A percentile compares a stretch with the other conserved stretches of the same genome.
Evolutionary conservation across 2,329 filamentous ascomycete genomes (phyloP).

Genomic region (Podosphaera aphanis): DNA sequence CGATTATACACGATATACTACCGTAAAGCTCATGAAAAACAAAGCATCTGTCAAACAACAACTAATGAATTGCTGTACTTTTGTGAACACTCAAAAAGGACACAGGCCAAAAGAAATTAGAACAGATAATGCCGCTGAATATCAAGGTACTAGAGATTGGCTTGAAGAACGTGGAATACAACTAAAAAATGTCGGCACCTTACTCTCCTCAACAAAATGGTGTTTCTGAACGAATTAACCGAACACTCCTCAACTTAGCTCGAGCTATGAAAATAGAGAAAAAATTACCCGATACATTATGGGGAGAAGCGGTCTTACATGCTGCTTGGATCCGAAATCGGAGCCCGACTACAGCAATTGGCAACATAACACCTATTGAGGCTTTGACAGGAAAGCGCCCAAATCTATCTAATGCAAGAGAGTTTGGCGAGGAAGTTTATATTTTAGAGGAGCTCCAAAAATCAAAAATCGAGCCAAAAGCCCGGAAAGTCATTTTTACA

Average conservation of each 20-base stretch:
- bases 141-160: neutral
- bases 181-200: neutral
- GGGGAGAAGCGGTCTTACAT: conserved; percentile 1
- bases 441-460: neutral
- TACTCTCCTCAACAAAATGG: conserved; percentile 1
- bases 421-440: neutral
- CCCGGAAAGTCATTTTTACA: neutral
- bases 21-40: neutral
- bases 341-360: neutral
- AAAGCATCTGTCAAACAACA: neutral
- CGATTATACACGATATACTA: neutral
- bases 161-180: neutral
- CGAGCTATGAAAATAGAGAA: neutral
- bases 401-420: neutral
- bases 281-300: neutral
- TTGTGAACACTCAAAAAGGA: neutral
- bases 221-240: neutral
- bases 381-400: neutral
- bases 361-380: neutral
- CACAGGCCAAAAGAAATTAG: neutral
- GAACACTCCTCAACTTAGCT: neutral
- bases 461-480: neutral
- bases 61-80: neutral
- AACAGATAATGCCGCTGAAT: neutral
- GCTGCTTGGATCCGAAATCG: neutral